Base-by-base conservation (phyloP, 2,329 filamentous ascomycete genomes). In the Claviceps pazoutovae region DNA sequence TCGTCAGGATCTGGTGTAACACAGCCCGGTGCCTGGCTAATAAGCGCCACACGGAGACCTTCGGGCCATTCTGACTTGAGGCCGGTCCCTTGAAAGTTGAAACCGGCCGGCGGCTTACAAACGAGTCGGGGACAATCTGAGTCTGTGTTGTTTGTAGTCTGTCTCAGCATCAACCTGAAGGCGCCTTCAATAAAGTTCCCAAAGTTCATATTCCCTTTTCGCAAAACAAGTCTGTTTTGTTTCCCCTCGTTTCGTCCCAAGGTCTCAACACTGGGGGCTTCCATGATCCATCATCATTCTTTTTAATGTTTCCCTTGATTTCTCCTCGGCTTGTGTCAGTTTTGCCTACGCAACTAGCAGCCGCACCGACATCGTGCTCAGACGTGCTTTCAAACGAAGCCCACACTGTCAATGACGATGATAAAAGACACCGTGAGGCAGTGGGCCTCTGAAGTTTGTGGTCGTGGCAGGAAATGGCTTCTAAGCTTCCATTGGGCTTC, bases 101-200 rank as follows among this genome's bases (percentile, higher is more conserved):
- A 78, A 78, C 75, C 69, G 70, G 69, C 72, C 73, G 74, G n/a
- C 4, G n/a, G 45, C 42, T 21, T 39, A 6, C n/a, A n/a, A 19
- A 44, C 19, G 23, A 19, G 14, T 14, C 19, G 23, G 14, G 14
- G 19, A 44, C 19, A 44, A 23, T 44, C 8, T 6, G 17, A 43
- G 13, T 13, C 41, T 43, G 17, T 17, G 19, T 9, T 19, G 17
- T 43, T 19, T 43, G 30, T 30, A 13, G 23, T 34, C 14, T 30
- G 23, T 46, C 45, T 36, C 30, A 7, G 11, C 45, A 9, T 48
- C 37, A 44, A 50, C 44, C 44, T 26, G 19, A 36, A 21, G 46
- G 42, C 48, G 50, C 38, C 46, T 39, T 44, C 42, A 36, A 17
- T 34, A 26, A 23, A 1, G 14, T 26, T 44, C 34, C 30, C 52